Evolutionary conservation across 106 monocot genomes (phyloP).

Genomic region (Dendrobium nobile): DNA sequence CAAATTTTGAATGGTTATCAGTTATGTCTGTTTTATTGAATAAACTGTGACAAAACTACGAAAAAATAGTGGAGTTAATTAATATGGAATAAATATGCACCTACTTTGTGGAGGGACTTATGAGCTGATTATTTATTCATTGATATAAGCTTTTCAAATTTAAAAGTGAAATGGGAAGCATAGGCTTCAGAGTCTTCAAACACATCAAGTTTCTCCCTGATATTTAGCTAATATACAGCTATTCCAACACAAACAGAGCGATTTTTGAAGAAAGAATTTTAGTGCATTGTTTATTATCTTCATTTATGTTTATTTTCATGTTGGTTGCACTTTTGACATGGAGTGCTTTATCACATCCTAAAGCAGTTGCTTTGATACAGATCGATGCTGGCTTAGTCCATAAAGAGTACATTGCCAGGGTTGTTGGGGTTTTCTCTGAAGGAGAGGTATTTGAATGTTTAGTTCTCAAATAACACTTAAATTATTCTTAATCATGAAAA

Average conservation of each 20-base stretch:
- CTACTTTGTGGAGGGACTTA: not conserved
- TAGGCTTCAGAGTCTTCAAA: not conserved
- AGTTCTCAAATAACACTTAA: not conserved
- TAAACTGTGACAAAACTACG: not conserved
- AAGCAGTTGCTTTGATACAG: slow-evolving; percentile 26
- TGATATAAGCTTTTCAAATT: not conserved
- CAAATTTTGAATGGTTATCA: too few species aligned
- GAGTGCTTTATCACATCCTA: slow-evolving; percentile 1
- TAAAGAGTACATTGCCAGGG: slow-evolving; percentile 92
- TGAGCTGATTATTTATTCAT: not conserved
- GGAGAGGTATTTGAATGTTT: slow-evolving; percentile 57
- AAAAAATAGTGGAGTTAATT: not conserved
- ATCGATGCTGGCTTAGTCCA: slow-evolving; percentile 67
- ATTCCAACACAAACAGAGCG: not conserved
- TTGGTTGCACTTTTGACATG: slow-evolving; percentile 2
- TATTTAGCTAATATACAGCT: not conserved
- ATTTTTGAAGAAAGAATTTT: not conserved
- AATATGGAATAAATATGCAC: not conserved
- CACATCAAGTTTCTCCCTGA: not conserved
- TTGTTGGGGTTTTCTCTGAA: slow-evolving; percentile 82
- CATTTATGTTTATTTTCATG: slow-evolving; percentile 5
- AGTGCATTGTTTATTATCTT: not conserved
- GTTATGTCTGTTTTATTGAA: not conserved
- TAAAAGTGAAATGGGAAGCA: not conserved
- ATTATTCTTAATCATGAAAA: too few species aligned